phyloP scores from a whole-genome alignment of 768 basidiomycete genomes.

The Leccinum subgranulosum region DNA sequence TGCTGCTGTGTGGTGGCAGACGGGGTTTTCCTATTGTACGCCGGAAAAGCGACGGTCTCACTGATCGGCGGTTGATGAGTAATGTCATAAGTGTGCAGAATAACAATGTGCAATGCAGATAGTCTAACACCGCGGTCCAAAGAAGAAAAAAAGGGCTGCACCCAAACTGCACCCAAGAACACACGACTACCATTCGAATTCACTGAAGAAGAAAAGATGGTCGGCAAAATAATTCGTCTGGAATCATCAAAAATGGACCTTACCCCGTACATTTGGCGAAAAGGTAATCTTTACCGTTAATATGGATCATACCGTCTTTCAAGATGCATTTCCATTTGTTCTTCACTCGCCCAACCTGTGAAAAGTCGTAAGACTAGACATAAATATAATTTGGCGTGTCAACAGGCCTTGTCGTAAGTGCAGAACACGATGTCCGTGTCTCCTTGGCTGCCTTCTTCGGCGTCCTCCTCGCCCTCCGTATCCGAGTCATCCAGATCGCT shows the following conservation, averaged over 20 bases:
- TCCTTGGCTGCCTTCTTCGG: slow-evolving; percentile 68
- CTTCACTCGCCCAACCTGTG: slow-evolving; percentile 95
- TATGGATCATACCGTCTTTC: slow-evolving; percentile 96
- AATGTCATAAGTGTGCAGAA: slow-evolving; percentile 23
- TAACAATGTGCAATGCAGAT: slow-evolving; percentile 21
- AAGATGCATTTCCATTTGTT: slow-evolving; percentile 99
- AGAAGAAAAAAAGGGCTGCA: background rate
- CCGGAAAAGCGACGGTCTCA: slow-evolving; percentile 12
- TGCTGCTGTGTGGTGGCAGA: slow-evolving; percentile 3
- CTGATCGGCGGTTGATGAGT: slow-evolving; percentile 9
- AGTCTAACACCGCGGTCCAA: slow-evolving; percentile 14
- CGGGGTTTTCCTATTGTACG: slow-evolving; percentile 24
- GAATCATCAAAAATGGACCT: slow-evolving; percentile 24
- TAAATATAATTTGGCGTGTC: background rate
- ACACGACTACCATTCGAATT: slow-evolving; percentile 43
- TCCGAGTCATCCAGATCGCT: slow-evolving; percentile 97
- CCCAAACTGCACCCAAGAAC: background rate
- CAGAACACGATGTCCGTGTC: slow-evolving; percentile 95
- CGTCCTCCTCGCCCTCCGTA: slow-evolving; percentile 80
- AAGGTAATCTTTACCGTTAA: slow-evolving; percentile 96
- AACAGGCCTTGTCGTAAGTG: slow-evolving; percentile 91
- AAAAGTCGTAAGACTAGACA: background rate
- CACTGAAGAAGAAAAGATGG: slow-evolving; percentile 22
- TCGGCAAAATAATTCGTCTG: background rate
- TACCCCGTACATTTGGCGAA: slow-evolving; percentile 97